Evolutionary conservation across 2,329 filamentous ascomycete species (phyloP).

Genomic region (Cladosporium sp.): DNA sequence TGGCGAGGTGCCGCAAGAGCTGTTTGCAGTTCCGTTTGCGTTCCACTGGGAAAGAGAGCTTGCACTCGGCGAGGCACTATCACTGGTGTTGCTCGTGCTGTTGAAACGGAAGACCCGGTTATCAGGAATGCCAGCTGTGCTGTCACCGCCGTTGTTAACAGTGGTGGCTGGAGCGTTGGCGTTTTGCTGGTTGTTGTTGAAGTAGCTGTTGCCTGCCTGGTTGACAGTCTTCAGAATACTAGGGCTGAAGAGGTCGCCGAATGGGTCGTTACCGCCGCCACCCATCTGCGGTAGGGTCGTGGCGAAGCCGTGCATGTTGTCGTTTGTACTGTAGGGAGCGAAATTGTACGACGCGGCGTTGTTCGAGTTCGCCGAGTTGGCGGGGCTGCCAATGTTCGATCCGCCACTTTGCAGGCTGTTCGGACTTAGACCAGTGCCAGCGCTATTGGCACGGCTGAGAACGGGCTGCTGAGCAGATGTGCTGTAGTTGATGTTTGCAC

Average conservation of each 20-base stretch:
- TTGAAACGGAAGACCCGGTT: conserved; percentile 55
- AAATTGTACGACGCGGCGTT: conserved; percentile 24
- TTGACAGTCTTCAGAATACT: conserved; percentile 50
- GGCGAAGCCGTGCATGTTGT: conserved; percentile 38
- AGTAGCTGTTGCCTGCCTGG: conserved; percentile 36
- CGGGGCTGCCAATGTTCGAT: conserved; percentile 29
- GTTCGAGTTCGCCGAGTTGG: conserved; percentile 12
- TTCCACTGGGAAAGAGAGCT: conserved; percentile 54
- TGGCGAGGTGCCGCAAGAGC: conserved; percentile 71
- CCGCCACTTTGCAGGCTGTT: conserved; percentile 21
- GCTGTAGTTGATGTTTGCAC: conserved; percentile 10
- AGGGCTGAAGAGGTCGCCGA: conserved; percentile 63
- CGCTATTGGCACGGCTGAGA: conserved; percentile 30
- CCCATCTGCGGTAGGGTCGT: conserved; percentile 39
- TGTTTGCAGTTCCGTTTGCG: conserved; percentile 61
- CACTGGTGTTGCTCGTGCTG: conserved; percentile 45
- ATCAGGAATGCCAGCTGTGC: conserved; percentile 39
- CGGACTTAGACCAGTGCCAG: conserved; percentile 41
- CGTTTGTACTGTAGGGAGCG: conserved; percentile 34
- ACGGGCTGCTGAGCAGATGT: conserved; percentile 28
- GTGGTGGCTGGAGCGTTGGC: conserved; percentile 22
- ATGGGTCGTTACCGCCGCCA: conserved; percentile 36
- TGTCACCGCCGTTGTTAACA: conserved; percentile 43
- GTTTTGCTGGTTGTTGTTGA: conserved; percentile 22
- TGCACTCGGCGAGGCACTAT: conserved; percentile 53